phyloP scores from a whole-genome alignment of 208 protist species.

The Leishmania braziliensis region DNA sequence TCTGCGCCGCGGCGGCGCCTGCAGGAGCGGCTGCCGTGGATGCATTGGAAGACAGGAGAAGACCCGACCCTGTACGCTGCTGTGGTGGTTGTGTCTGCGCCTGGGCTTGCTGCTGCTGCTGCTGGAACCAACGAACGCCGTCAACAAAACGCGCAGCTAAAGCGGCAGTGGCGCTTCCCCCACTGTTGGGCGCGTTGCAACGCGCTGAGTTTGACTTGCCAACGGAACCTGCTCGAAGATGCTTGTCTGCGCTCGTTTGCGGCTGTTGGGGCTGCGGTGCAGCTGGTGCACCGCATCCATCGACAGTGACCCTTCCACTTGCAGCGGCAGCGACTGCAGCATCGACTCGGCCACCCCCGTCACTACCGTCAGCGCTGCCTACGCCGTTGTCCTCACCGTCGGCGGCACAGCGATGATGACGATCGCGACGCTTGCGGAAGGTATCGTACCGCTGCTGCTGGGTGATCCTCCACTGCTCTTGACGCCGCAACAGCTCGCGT shows the following conservation, averaged over 20 bases:
- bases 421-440: conserved; percentile 29
- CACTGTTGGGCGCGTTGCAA: not conserved
- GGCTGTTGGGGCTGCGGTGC: not conserved
- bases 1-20: not conserved
- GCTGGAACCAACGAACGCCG: conserved; percentile 25
- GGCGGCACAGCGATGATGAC: conserved; percentile 12
- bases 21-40: conserved; percentile 1
- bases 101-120: conserved; percentile 17
- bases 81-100: conserved; percentile 2
- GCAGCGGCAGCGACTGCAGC: not conserved
- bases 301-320: not conserved
- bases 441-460: conserved; percentile 38
- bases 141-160: conserved; percentile 1
- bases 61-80: not conserved
- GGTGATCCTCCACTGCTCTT: conserved; percentile 17
- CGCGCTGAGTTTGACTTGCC: not conserved
- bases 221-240: not conserved
- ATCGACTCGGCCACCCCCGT: not conserved
- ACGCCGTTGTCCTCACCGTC: conserved; percentile 2
- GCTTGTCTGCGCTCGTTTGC: not conserved
- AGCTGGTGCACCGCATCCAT: not conserved
- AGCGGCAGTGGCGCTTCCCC: not conserved
- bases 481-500: conserved; percentile 30
- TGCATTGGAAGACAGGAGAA: not conserved
- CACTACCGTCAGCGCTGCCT: not conserved